phyloP scores from a whole-genome alignment of 2,329 filamentous ascomycete species.

The Pseudogymnoascus sp. region DNA sequence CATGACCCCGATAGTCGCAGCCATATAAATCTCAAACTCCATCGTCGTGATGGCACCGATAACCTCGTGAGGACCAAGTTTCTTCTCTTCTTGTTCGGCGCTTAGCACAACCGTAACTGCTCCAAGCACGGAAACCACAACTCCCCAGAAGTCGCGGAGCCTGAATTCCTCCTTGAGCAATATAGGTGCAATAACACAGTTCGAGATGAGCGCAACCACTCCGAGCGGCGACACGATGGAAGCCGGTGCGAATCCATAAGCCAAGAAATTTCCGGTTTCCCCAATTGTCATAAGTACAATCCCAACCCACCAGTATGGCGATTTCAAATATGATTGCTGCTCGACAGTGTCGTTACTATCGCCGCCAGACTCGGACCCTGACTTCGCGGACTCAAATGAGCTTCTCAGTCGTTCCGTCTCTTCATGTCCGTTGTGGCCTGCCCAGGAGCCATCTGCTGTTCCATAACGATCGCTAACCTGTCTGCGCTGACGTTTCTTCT shows the following conservation, averaged over 20 bases:
- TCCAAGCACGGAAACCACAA: slow-evolving; percentile 76
- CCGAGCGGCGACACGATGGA: slow-evolving; percentile 95
- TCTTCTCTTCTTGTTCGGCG: slow-evolving; percentile 80
- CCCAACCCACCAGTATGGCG: slow-evolving; percentile 93
- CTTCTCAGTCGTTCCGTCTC: slow-evolving; percentile 45
- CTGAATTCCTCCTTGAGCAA: slow-evolving; percentile 90
- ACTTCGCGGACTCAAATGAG: slow-evolving; percentile 39
- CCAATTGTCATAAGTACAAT: slow-evolving; percentile 88
- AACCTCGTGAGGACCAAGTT: slow-evolving; percentile 82
- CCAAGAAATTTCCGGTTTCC: slow-evolving; percentile 92
- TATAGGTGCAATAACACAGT: slow-evolving; percentile 91
- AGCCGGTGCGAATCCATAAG: slow-evolving; percentile 93
- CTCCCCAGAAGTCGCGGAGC: slow-evolving; percentile 74
- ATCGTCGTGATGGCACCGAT: slow-evolving; percentile 80
- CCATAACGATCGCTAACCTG: slow-evolving; percentile 40
- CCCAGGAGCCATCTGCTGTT: slow-evolving; percentile 25
- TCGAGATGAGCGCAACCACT: slow-evolving; percentile 93
- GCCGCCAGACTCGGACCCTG: slow-evolving; percentile 19
- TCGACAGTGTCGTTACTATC: slow-evolving; percentile 29
- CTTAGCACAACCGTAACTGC: slow-evolving; percentile 90
- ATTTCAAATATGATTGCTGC: slow-evolving; percentile 63
- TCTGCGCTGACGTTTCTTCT: slow-evolving; percentile 45
- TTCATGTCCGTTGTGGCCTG: slow-evolving; percentile 26
- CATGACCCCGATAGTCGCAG: slow-evolving; percentile 66
- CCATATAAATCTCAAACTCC: slow-evolving; percentile 87